Percentiles rank a stretch among this genome's conserved stretches.
These are phyloP conservation scores for Polysphondylium violaceum DNA, from an alignment of 78 protist genomes.

Conservation along the genomic window DNA sequence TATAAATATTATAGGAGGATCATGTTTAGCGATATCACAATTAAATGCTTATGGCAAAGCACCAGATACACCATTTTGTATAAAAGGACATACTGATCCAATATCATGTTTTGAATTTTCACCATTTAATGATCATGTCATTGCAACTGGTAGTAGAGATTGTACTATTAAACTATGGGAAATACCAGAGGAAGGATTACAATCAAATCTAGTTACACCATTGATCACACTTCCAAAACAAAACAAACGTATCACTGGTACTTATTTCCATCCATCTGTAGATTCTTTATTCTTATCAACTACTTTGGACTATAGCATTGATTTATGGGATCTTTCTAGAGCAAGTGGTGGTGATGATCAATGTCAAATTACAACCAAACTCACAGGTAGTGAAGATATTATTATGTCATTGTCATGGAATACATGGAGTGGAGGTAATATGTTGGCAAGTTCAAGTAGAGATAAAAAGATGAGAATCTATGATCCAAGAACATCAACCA, in stretches of 20 bases:
- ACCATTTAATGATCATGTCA: conserved; percentile 93
- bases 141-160: conserved; percentile 96
- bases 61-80: conserved; percentile 66
- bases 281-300: conserved; percentile 89
- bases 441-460: conserved; percentile 82
- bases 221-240: conserved; percentile 87
- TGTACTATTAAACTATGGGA: conserved; percentile 93
- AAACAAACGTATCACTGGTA: conserved; percentile 81
- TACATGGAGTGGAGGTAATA: conserved; percentile 89
- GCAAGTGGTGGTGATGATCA: not conserved
- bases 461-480: conserved; percentile 94
- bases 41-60: conserved; percentile 50
- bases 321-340: conserved; percentile 90
- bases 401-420: conserved; percentile 89
- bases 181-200: conserved; percentile 93
- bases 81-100: conserved; percentile 92
- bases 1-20: conserved; percentile 45
- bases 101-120: conserved; percentile 92
- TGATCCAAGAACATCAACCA: conserved; percentile 85
- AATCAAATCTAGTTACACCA: conserved; percentile 35
- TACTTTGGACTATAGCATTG: conserved; percentile 76
- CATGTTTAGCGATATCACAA: conserved; percentile 62
- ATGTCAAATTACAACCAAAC: conserved; percentile 22
- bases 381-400: conserved; percentile 77
- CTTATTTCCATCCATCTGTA: conserved; percentile 93